phyloP scores from a whole-genome alignment of 129 eudicot genomes.

The Gnaphalium uliginosum region DNA sequence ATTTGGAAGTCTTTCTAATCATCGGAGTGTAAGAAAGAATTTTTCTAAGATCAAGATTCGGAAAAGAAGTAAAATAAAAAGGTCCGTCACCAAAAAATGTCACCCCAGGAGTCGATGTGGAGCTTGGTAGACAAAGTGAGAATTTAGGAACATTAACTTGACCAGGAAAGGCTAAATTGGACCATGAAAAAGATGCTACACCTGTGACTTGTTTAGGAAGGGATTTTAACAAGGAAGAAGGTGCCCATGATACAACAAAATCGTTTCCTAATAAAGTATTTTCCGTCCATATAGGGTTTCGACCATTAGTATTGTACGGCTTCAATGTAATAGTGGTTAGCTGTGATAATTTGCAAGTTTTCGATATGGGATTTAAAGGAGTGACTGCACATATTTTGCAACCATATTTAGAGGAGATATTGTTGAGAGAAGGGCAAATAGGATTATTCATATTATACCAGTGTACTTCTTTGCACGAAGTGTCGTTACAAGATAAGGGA shows the following conservation, averaged over 20 bases:
- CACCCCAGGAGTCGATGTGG: background rate
- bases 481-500: too few relatives aligned
- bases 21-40: background rate
- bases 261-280: background rate
- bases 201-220: background rate
- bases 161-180: background rate
- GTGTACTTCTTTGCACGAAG: too few relatives aligned
- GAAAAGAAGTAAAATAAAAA: background rate
- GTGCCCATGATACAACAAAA: background rate
- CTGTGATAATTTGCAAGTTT: too few relatives aligned
- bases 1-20: background rate
- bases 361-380: too few relatives aligned
- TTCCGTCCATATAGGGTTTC: background rate
- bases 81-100: background rate
- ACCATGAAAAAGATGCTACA: background rate
- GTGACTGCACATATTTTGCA: too few relatives aligned
- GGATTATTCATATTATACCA: too few relatives aligned
- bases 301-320: background rate
- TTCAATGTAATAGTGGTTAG: too few relatives aligned
- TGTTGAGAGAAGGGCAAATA: too few relatives aligned
- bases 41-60: background rate
- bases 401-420: too few relatives aligned
- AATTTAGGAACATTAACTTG: background rate
- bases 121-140: background rate
- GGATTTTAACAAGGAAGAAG: background rate